Percentiles rank a stretch among this genome's conserved stretches.
phyloP scores from a whole-genome alignment of 768 basidiomycete species.

The Piloderma croceum region DNA sequence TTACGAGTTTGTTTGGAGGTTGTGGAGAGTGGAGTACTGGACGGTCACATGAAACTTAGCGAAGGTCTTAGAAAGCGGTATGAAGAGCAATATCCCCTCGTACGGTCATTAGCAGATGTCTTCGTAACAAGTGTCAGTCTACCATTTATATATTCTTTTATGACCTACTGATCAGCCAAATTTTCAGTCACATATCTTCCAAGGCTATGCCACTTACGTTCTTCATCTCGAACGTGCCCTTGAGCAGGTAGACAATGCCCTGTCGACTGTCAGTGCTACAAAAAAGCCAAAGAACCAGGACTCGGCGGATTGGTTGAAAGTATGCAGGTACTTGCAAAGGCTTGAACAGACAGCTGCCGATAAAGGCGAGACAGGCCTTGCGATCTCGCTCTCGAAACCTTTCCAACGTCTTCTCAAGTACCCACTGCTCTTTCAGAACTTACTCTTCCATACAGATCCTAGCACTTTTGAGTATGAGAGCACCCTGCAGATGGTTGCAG shows the following conservation, averaged over 20 bases:
- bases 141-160: conserved; percentile 9
- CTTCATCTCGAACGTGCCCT: conserved; percentile 90
- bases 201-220: conserved; percentile 91
- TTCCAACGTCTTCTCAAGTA: conserved; percentile 97
- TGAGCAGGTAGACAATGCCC: conserved; percentile 76
- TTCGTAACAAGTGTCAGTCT: conserved; percentile 83
- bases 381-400: conserved; percentile 93
- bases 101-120: conserved; percentile 90
- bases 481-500: conserved; percentile 92
- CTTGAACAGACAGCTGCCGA: conserved; percentile 78
- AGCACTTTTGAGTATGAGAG: conserved; percentile 97
- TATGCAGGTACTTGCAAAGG: conserved; percentile 66
- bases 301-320: conserved; percentile 68
- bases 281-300: conserved; percentile 85
- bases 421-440: conserved; percentile 94
- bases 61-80: conserved; percentile 86
- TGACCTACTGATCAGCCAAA: conserved; percentile 14
- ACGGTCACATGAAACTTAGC: conserved; percentile 82
- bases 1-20: conserved; percentile 81
- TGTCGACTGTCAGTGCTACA: conserved; percentile 52
- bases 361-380: conserved; percentile 89
- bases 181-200: conserved; percentile 81
- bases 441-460: conserved; percentile 94
- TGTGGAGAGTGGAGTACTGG: conserved; percentile 78
- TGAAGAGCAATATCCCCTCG: conserved; percentile 92